Percentiles rank a stretch among this genome's conserved stretches.
Conservation (phyloP, 1,284 basidiomycete species). For the Xanthoconium separans region DNA sequence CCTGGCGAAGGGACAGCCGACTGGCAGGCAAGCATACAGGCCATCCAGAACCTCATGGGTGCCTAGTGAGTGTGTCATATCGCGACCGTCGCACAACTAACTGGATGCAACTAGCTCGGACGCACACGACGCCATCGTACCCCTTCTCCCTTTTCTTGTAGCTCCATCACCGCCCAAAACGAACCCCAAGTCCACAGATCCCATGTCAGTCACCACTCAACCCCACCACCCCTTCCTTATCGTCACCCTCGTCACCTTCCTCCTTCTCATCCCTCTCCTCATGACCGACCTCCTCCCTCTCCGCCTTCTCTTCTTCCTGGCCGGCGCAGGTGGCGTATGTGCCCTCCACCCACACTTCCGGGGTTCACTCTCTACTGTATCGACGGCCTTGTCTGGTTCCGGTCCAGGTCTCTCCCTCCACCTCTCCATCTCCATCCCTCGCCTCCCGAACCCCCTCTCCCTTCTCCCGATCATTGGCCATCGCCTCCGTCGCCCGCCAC, state of each 20-base stretch:
- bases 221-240: constrained; percentile 42
- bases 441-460: constrained; percentile 1
- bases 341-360: constrained; percentile 9
- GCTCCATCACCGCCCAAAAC: not conserved
- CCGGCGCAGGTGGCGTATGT: constrained; percentile 52
- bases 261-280: constrained; percentile 51
- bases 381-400: constrained; percentile 10
- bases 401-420: constrained; percentile 21
- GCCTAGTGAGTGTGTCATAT: constrained; percentile 47
- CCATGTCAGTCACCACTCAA: constrained; percentile 1
- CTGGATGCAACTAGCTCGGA: constrained; percentile 44
- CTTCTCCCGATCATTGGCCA: not conserved
- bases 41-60: constrained; percentile 81
- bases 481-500: not conserved
- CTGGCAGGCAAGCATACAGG: constrained; percentile 78
- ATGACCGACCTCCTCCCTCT: constrained; percentile 54
- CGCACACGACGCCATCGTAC: constrained; percentile 38
- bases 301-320: constrained; percentile 53
- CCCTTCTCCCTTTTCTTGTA: constrained; percentile 33
- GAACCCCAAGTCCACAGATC: constrained; percentile 1
- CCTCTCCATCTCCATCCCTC: constrained; percentile 12
- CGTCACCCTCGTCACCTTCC: constrained; percentile 41
- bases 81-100: not conserved
- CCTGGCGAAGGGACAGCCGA: constrained; percentile 56
- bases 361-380: constrained; percentile 3